Evolutionary conservation across 1,284 basidiomycete genomes (phyloP).

Genomic region (Ceratobasidium sp.): DNA sequence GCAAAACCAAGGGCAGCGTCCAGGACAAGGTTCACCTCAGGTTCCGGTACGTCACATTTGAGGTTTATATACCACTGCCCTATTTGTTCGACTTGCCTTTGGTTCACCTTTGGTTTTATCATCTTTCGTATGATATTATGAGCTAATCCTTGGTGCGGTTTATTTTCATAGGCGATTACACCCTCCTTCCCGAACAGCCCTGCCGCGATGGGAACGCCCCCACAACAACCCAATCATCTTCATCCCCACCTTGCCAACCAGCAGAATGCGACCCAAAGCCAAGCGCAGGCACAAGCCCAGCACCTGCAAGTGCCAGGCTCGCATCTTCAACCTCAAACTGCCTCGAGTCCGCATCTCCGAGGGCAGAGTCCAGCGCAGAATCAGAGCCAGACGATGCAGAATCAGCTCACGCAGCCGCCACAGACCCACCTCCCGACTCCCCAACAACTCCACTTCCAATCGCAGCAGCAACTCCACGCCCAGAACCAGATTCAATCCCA

Average conservation of each 20-base stretch:
- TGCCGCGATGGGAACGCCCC: conserved; percentile 32
- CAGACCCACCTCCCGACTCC: conserved; percentile 31
- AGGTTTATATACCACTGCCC: background rate
- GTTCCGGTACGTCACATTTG: conserved; percentile 12
- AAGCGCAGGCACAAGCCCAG: conserved; percentile 6
- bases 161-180: background rate
- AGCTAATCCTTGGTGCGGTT: background rate
- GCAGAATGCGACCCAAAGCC: background rate
- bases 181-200: conserved; percentile 32
- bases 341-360: background rate
- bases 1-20: conserved; percentile 15
- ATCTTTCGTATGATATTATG: background rate
- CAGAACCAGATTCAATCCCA: conserved; percentile 18
- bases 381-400: conserved; percentile 1
- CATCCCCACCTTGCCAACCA: background rate
- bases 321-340: background rate
- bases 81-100: background rate
- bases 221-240: conserved; percentile 6
- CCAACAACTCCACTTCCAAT: conserved; percentile 32
- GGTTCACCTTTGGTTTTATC: background rate
- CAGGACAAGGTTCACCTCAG: conserved; percentile 28
- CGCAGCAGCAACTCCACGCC: conserved; percentile 26
- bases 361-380: background rate
- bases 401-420: background rate
- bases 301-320: background rate